A percentile compares a stretch with the other conserved stretches of the same genome.
Evolutionary conservation across 345 rosid genomes (phyloP).

Genomic region (Hibiscus trionum): DNA sequence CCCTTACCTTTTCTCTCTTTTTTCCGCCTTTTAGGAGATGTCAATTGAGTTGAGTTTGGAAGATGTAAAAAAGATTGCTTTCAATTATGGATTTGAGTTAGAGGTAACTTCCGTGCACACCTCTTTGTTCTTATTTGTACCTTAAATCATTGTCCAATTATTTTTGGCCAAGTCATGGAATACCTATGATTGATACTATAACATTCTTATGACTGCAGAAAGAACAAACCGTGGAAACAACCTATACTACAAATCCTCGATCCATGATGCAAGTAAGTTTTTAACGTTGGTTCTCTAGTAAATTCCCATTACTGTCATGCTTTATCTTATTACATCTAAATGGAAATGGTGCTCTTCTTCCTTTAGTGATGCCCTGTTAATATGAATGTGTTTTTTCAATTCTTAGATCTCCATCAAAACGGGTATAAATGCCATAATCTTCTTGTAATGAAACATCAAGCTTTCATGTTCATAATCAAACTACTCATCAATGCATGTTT

Average conservation of each 20-base stretch:
- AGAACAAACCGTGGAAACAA: conserved; percentile 65
- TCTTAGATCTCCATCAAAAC: not conserved
- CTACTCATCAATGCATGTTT: not conserved
- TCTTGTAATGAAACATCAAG: not conserved
- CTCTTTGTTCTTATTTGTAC: not conserved
- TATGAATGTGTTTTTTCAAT: not conserved
- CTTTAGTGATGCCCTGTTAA: not conserved
- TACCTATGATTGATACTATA: not conserved
- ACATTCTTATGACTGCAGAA: conserved; percentile 41
- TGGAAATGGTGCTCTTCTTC: not conserved
- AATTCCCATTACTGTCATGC: not conserved
- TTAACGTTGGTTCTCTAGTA: not conserved
- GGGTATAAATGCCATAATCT: not conserved
- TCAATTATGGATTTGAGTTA: conserved; percentile 61
- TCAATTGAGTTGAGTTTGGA: conserved; percentile 93
- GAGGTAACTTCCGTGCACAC: conserved; percentile 34
- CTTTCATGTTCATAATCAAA: not conserved
- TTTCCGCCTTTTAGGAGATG: conserved; percentile 48
- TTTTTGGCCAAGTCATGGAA: not conserved
- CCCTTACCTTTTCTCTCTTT: not conserved
- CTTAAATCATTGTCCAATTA: not conserved
- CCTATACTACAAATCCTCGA: conserved; percentile 73
- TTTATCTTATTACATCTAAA: not conserved
- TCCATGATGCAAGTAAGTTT: conserved; percentile 86
- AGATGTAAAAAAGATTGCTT: conserved; percentile 81